phyloP scores from a whole-genome alignment of 2,329 filamentous ascomycete species.

The Tolypocladium endophyticum region DNA sequence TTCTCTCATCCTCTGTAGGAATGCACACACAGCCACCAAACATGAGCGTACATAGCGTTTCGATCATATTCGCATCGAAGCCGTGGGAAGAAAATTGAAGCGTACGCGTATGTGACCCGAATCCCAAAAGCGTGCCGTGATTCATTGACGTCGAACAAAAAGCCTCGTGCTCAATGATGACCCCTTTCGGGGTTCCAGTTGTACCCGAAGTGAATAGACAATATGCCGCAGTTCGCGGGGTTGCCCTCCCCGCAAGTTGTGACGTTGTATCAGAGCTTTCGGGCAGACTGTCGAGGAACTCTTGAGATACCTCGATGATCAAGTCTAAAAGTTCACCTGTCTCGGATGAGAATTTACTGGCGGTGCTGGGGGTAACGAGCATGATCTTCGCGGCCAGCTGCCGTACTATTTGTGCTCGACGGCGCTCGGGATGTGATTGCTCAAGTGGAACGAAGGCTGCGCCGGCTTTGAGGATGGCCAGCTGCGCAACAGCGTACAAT shows the following conservation, averaged over 20 bases:
- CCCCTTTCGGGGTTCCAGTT: slow-evolving; percentile 9
- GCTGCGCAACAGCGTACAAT: neutral
- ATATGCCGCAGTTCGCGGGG: neutral
- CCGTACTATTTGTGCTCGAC: neutral
- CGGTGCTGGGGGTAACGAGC: neutral
- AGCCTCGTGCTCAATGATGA: slow-evolving; percentile 8
- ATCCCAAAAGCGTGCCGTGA: neutral
- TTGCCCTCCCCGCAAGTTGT: neutral
- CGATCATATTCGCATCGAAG: slow-evolving; percentile 11
- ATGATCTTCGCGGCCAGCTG: neutral
- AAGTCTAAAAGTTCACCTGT: neutral
- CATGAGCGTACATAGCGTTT: slow-evolving; percentile 10
- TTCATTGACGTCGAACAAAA: slow-evolving; percentile 1
- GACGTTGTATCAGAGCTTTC: neutral
- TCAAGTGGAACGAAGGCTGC: neutral
- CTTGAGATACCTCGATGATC: neutral
- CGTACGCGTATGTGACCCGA: neutral
- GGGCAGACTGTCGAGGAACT: neutral
- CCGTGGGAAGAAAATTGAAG: slow-evolving; percentile 8
- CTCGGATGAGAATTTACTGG: neutral
- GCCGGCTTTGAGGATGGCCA: neutral
- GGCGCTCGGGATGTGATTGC: neutral
- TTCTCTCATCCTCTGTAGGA: slow-evolving; percentile 7
- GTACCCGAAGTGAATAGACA: slow-evolving; percentile 10
- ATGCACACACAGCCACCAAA: slow-evolving; percentile 13